Evolutionary conservation across 116 monocot genomes (phyloP), one percentile per base, ranked within the genome.

Genomic region (Thalassia testudinum): DNA sequence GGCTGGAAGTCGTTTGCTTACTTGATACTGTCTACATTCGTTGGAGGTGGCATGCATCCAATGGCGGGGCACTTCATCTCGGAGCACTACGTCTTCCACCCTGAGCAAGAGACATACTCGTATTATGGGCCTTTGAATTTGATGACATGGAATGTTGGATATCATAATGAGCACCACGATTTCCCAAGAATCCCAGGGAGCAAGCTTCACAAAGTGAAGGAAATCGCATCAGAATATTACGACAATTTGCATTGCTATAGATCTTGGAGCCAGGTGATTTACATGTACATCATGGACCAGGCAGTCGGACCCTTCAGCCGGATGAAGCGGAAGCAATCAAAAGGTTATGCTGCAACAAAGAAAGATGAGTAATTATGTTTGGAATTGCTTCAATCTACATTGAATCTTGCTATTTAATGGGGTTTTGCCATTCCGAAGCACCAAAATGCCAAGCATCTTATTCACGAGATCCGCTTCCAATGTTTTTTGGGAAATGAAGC

Each of bases 221-320:
- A 81, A 52, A 75, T 89, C 0, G 89, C 89, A 5, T 80, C 83
- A 0, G 83, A 89, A 59, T 89, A 75, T 56, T 89, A 91, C 49
- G 47, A 73, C 23, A 65, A 48, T 49, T 49, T 85, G 52, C 58
- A 66, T 19, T 65, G 78, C 0, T 81, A 91, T 43, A 53, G 49
- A 1, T 85, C 85, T 0, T 91, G 91, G 85, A 85, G 76, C 50
- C 81, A 91, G 56, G 91, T 91, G 49, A 91, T 91, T 37, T 91
- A 74, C 62, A 91, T 91, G 91, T 91, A 91, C 43, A 52, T 91
- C 55, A 81, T 81, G 78, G 81, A 81, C 49, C 1, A 67, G 40
- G 74, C 73, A 0, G 74, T 91, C 0, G 91, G 91, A 11, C 91
- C 91, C 10, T 85, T 81, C 60, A 85, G 85, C 61, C 47, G 85